Conservation (phyloP, 164 flowering plant genomes). For the Liquidambar formosana region DNA sequence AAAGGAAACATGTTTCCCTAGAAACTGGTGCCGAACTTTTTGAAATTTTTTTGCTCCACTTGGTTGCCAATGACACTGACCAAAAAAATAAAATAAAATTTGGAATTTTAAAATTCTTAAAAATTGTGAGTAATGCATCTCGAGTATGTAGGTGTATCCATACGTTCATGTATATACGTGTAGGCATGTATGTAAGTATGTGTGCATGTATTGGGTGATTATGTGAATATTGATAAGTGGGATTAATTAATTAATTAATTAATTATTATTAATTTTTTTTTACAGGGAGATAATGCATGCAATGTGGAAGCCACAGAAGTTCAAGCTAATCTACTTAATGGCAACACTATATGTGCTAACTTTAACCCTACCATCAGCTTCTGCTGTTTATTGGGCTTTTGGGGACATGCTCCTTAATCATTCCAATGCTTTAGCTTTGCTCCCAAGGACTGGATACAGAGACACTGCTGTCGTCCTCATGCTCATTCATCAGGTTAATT, state of each 20-base stretch:
- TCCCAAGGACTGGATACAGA: conserved; percentile 58
- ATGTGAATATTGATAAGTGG: background rate
- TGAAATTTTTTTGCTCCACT: too few relatives aligned
- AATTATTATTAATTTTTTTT: background rate
- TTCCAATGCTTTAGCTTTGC: conserved; percentile 65
- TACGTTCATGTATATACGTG: too few relatives aligned
- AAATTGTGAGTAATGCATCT: too few relatives aligned
- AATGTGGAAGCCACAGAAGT: conserved; percentile 84
- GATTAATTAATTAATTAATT: background rate
- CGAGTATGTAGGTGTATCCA: too few relatives aligned
- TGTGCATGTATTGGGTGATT: background rate
- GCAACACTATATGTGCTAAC: conserved; percentile 74
- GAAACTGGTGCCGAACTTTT: too few relatives aligned
- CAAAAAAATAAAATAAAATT: too few relatives aligned
- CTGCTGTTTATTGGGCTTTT: conserved; percentile 80
- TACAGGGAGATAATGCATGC: conserved; percentile 79
- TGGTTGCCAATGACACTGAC: too few relatives aligned
- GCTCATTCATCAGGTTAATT: conserved; percentile 74
- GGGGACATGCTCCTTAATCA: conserved; percentile 69
- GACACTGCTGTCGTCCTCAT: conserved; percentile 66
- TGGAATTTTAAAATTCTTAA: too few relatives aligned
- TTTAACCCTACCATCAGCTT: conserved; percentile 68
- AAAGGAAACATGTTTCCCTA: conserved; percentile 8
- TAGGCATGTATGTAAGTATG: too few relatives aligned
- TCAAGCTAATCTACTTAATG: conserved; percentile 62